Conservation (phyloP, 768 basidiomycete genomes). For the Xerocomellus intermedius region DNA sequence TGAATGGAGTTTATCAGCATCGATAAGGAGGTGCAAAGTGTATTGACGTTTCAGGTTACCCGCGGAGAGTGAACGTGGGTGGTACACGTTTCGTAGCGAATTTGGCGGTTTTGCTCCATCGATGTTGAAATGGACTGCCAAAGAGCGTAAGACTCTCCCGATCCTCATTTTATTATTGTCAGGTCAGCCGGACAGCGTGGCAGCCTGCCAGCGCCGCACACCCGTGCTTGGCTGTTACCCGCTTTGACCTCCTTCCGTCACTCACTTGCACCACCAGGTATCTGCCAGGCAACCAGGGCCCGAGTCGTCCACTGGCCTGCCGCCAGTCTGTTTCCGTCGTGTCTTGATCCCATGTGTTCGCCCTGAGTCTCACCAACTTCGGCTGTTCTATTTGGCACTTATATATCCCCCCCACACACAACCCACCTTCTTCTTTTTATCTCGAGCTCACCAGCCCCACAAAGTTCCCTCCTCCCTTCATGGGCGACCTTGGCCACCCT, state of each 20-base stretch:
- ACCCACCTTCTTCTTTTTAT: conserved; percentile 17
- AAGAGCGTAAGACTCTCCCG: conserved; percentile 23
- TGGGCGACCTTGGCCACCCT: conserved; percentile 64
- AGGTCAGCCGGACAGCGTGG: conserved; percentile 31
- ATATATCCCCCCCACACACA: conserved; percentile 31
- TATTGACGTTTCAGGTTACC: conserved; percentile 9
- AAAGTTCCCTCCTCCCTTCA: conserved; percentile 30
- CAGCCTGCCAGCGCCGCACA: conserved; percentile 27
- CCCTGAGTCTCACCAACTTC: conserved; percentile 35
- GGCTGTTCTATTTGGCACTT: conserved; percentile 22
- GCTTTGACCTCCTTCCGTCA: conserved; percentile 24
- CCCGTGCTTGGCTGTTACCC: conserved; percentile 15
- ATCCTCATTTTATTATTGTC: conserved; percentile 19
- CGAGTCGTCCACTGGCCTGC: conserved; percentile 4
- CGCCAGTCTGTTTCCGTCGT: conserved; percentile 25
- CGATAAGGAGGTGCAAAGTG: conserved; percentile 20
- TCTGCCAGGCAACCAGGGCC: conserved; percentile 32
- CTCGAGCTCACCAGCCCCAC: conserved; percentile 14
- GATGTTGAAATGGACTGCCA: conserved; percentile 19
- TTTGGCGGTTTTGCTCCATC: conserved; percentile 10
- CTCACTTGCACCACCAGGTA: conserved; percentile 24
- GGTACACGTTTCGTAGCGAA: conserved; percentile 19
- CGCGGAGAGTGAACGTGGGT: conserved; percentile 18
- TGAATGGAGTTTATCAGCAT: background rate
- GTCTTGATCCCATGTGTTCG: conserved; percentile 30